Evolutionary conservation across 352 stramenopile species (phyloP), one percentile per base, ranked within the genome.

Genomic region (Elongisporangium prolatum): DNA sequence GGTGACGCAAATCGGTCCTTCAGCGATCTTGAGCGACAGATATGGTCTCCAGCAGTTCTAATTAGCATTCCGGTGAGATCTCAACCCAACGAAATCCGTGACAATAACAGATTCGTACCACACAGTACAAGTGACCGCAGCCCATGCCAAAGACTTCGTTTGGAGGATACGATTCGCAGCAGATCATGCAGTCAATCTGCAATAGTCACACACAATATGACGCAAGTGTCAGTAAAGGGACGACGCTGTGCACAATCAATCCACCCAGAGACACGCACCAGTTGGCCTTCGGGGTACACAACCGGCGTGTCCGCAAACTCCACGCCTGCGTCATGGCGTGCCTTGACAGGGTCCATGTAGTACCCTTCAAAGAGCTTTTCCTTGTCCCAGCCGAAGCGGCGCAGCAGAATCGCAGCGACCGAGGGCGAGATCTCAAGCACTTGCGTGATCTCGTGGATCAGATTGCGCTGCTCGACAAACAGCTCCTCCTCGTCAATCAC

Each of bases 111-210:
- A 58, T 68, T 97, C 58, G 82, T 64, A 84, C 86, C 54, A 96
- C 68, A 68, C 96, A 99, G 75, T 98, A 99, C 58, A 96, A 83
- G 65, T 99, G 97, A 34, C 88, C 87, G 68, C 97, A 99, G n/a
- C 93, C 90, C 86, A 99, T 97, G 48, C 80, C 78, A 54, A 98
- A 96, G 21, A 89, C 67, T 47, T 93, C 73, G 18, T 66, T 75
- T 11, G 74, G 49, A 20, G 70, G 50, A 52, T 92, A 91, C 61
- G 97, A 88, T 59, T 98, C 91, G 73, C 88, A 98, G 76, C 97
- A 99, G 72, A 99, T 99, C 44, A 91, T 75, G 72, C 85, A 95
- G 48, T 89, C 76, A 50, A 89, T 61, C 82, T 93, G 53, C 18
- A 4, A 52, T 48, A 52, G 9, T n/a, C 25, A 21, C 48, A 24